These are phyloP conservation scores for Dactylella cylindrospora DNA, from an alignment of 2,329 filamentous ascomycete genomes.

Conservation along the genomic window DNA sequence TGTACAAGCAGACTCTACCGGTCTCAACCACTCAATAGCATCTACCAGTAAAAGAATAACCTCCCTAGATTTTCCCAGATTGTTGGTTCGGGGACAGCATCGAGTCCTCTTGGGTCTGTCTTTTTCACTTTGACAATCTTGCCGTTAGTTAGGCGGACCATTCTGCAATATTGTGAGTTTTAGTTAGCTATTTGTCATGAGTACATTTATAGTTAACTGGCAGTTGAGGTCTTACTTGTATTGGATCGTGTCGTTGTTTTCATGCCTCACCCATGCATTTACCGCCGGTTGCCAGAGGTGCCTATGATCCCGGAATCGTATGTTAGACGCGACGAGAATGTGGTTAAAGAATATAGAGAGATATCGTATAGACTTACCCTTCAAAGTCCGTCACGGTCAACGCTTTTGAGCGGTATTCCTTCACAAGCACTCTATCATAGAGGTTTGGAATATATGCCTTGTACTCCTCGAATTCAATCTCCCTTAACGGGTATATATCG, in stretches of 20 bases:
- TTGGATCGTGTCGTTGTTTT: slow-evolving; percentile 5
- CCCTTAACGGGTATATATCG: slow-evolving; percentile 76
- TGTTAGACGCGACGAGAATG: neutral
- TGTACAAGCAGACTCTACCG: too few species aligned
- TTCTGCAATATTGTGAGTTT: neutral
- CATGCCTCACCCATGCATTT: slow-evolving; percentile 11
- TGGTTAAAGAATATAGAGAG: neutral
- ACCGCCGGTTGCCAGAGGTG: slow-evolving; percentile 31
- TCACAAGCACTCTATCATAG: slow-evolving; percentile 65
- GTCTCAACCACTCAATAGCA: too few species aligned
- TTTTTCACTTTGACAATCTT: slow-evolving; percentile 19
- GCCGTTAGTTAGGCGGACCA: slow-evolving; percentile 7
- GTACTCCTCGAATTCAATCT: slow-evolving; percentile 73
- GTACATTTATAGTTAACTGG: neutral
- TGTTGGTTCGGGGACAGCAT: slow-evolving; percentile 25
- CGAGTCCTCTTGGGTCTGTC: slow-evolving; percentile 30
- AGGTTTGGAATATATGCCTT: slow-evolving; percentile 68
- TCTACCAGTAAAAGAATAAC: slow-evolving; percentile 18
- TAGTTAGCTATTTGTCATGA: neutral
- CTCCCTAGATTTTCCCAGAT: slow-evolving; percentile 11
- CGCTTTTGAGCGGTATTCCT: slow-evolving; percentile 67
- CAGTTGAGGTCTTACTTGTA: neutral
- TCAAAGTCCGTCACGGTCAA: slow-evolving; percentile 64
- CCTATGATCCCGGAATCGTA: neutral
- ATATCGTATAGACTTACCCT: slow-evolving; percentile 49